Conservation (phyloP, 352 stramenopile genomes). For the Pythium periplocum region DNA sequence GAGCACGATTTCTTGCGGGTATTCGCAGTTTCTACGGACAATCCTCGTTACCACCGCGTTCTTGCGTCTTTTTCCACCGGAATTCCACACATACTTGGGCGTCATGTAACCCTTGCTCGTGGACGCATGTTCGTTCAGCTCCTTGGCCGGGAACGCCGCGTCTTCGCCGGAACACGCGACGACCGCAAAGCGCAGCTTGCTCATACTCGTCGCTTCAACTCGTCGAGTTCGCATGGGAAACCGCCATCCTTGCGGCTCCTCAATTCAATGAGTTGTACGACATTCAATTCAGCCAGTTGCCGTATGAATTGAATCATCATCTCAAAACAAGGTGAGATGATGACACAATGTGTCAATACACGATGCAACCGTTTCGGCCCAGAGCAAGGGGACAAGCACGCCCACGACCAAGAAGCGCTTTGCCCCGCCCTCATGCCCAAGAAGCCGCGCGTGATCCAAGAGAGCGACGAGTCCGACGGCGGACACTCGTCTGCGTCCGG, state of each 20-base stretch:
- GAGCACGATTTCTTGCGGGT: constrained; percentile 91
- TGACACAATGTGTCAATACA: too few relatives aligned
- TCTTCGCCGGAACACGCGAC: constrained; percentile 86
- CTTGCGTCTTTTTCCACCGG: background rate
- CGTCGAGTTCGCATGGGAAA: background rate
- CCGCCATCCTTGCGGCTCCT: background rate
- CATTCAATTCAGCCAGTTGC: too few relatives aligned
- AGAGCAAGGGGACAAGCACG: constrained; percentile 10
- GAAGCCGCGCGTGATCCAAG: constrained; percentile 59
- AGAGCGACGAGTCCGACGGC: constrained; percentile 70
- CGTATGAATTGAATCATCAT: too few relatives aligned
- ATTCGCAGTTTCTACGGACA: constrained; percentile 80
- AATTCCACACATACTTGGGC: constrained; percentile 34
- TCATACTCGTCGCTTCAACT: constrained; percentile 34
- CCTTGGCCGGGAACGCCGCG: constrained; percentile 65
- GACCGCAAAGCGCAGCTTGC: constrained; percentile 83
- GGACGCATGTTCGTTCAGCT: constrained; percentile 79
- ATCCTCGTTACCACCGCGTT: too few relatives aligned
- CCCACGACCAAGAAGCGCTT: constrained; percentile 6
- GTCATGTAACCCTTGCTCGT: constrained; percentile 73
- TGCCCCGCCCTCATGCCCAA: constrained; percentile 3
- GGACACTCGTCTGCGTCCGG: constrained; percentile 45
- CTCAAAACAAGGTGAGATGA: too few relatives aligned
- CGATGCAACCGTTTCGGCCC: too few relatives aligned
- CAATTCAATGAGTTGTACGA: constrained; percentile 10